Evolutionary conservation across 768 basidiomycete genomes (phyloP), one percentile per base, ranked within the genome.

Genomic region (Pholiota molesta): DNA sequence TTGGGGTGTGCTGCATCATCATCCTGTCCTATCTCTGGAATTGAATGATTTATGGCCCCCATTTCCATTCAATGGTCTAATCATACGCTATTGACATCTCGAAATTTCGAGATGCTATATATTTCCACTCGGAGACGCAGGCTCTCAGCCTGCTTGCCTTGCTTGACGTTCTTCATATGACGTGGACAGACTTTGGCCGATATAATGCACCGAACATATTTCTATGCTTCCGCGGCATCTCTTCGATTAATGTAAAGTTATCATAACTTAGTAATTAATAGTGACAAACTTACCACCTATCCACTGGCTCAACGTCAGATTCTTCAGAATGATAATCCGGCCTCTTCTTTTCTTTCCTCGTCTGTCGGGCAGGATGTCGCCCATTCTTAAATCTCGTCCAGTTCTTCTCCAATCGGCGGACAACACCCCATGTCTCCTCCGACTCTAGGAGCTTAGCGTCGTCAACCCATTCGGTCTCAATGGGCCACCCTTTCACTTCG

Each of bases 1-100:
- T 96, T 68, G 95, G 92, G n/a, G 72, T 92, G 26, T 94, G 94
- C 73, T 79, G 88, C 44, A 78, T 99, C 42, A 68, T 83, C 40
- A 71, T 84, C 21, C 62, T 86, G 47, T 78, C 79, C 17, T 84
- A 82, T 67, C 62, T 83, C 57, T 84, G 82, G 81, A 75, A 75
- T 65, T 79, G 70, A 73, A 51, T 8, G 16, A 16, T 28, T 31
- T 23, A 39, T 21, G 33, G 13, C 16, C 31, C 35, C 33, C 13
- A 57, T 57, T 33, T 29, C 42, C 19, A 37, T 9, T 37, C 31
- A 9, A 4, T 42, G 40, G 40, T 21, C 26, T n/a, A 19, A 26
- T 11, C 23, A 49, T 49, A 26, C 9, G 21, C 11, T 26, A 49
- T 9, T 23, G 19, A 10, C 8, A 26, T 19, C 47, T 19, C 23